Conservation (phyloP, 306 rosid species). For the Trichosanthes cucumerina region DNA sequence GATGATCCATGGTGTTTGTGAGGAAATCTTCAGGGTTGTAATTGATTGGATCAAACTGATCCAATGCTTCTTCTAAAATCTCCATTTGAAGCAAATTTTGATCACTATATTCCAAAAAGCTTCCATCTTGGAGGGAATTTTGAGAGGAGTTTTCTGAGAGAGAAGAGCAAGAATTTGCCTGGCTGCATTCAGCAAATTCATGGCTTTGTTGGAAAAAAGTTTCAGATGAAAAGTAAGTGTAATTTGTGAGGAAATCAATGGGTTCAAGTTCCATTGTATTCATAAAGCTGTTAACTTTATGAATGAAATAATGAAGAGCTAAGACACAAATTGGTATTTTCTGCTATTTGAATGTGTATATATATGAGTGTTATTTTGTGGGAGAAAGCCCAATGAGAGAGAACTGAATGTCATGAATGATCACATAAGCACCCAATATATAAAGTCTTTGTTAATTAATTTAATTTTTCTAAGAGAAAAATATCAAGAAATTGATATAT, state of each 20-base stretch:
- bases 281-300: not conserved
- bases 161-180: not conserved
- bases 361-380: not conserved
- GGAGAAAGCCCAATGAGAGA: not conserved
- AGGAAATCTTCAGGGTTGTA: not conserved
- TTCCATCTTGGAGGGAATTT: not conserved
- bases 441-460: not conserved
- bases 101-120: not conserved
- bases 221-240: not conserved
- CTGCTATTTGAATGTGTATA: not conserved
- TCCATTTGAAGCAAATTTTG: not conserved
- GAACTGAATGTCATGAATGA: not conserved
- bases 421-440: not conserved
- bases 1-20: not conserved
- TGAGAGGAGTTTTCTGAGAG: not conserved
- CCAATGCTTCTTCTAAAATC: not conserved
- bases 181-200: not conserved
- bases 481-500: not conserved
- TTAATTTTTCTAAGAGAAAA: not conserved
- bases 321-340: not conserved
- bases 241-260: constrained; percentile 5
- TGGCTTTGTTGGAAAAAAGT: not conserved
- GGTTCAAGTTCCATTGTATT: constrained; percentile 1
- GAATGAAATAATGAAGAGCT: not conserved
- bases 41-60: not conserved